Evolutionary conservation across 257 asterid genomes (phyloP), one percentile per base, ranked within the genome.

Genomic region (Penstemon barbatus): DNA sequence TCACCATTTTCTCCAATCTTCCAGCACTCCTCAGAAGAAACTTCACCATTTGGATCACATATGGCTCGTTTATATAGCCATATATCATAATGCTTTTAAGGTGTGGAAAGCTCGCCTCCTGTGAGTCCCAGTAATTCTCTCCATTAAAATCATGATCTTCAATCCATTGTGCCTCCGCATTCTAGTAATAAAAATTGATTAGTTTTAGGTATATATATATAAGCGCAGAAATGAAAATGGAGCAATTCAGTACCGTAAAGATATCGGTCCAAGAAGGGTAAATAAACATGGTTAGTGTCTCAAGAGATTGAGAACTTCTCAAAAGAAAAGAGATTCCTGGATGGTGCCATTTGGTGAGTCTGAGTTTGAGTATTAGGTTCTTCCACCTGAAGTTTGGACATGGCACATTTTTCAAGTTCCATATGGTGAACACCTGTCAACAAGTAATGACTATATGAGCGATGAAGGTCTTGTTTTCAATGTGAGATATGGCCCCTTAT

Each of bases 91-190:
- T 8, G 52, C 52, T 7, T 13, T 46, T 12, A 46, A 46, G 52
- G 52, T 12, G 11, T 7, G 52, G 52, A 46, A 46, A 46, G 8
- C 1, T 8, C 0, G 11, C 11, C 11, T 46, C 52, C 11, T 46
- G 52, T 7, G 11, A 46, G 11, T 46, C 10, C 52, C 52, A 46
- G 8, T 8, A 46, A 7, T 12, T 46, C 11, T 46, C 11, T 12
- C 1, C 4, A 12, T 46, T 13, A 46, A 6, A 46, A 46, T 7
- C 11, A 46, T 46, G 52, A 6, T 6, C 65, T 48, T 38, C 37
- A 8, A 63, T 54, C 76, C 76, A 71, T 6, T 25, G 4, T 63
- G 57, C 13, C 7, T 54, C 59, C 54, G 52, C 48, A 46, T 7
- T 46, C 4, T 6, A 46, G 52, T 7, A 44, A 3, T 46, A 12